Base-by-base conservation (phyloP, 2,329 filamentous ascomycete species). In the Ceratocystis lukuohia region DNA sequence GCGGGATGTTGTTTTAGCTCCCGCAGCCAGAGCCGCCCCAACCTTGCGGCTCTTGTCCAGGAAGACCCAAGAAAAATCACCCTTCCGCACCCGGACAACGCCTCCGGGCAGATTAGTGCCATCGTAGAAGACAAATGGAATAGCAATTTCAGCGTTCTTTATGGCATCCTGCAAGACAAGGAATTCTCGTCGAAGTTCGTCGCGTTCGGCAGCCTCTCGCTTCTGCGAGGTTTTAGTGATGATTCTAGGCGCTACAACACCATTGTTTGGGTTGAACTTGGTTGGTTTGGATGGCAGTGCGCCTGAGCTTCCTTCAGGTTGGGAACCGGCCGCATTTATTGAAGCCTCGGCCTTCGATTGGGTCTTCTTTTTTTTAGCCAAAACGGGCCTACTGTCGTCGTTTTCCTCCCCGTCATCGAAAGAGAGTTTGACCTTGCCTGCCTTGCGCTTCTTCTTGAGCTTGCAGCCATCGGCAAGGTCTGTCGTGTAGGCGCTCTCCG, bases 81-180 rank as follows among this genome's bases (percentile, higher is more conserved):
- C 93, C 76, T 99, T 99, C 75, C 91, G 96, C 63, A 97, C 84
- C 68, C 87, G 86, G 61, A 93, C 92, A 15, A 83, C 83, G 1
- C 93, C 92, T 17, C 91, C 91, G 0, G 92, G 89, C 10, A 89
- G 88, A 74, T 95, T 93, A 25, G 90, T 90, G 17, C 94, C 94
- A 71, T 97, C 93, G 77, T 96, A 97, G 74, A 97, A 97, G 2
- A 97, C 90, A 75, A 97, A 99, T 0, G 94, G 94, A 41, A 99
- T 87, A 17, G 88, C 82, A 65, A 99, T 89, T 72, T 96, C 92
- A 7, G 91, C 92, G 22, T 85, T 84, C 77, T 95, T 96, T 70
- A 97, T 88, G 0, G 86, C 84, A 69, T 95, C 90, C 74, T 96
- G 94, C 67, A 93, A 82, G 8, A 79, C 79, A 59, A 96, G 74